These are phyloP conservation scores for Pleoardoris graminearum DNA, from an alignment of 2,329 filamentous ascomycete species.

Conservation along the genomic window DNA sequence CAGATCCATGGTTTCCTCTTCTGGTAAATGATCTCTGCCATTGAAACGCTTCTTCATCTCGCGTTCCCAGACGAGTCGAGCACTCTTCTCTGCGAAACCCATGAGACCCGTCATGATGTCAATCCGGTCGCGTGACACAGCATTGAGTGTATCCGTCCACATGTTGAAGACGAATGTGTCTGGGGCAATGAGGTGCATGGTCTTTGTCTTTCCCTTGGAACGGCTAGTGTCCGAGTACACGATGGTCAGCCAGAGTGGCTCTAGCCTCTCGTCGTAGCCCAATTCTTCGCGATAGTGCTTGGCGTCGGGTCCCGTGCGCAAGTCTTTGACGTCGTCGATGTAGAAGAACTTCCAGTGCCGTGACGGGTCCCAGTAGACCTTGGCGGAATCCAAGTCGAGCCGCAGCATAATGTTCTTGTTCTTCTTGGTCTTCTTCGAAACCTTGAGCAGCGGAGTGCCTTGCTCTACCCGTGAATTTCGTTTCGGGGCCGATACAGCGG, in stretches of 20 bases:
- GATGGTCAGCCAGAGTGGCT: conserved; percentile 84
- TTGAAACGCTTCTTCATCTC: conserved; percentile 75
- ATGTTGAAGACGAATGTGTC: conserved; percentile 70
- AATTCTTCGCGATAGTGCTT: conserved; percentile 88
- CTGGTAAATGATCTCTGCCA: conserved; percentile 55
- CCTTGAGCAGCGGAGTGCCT: conserved; percentile 77
- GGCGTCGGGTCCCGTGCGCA: conserved; percentile 80
- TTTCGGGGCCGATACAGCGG: conserved; percentile 64
- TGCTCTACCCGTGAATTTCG: conserved; percentile 76
- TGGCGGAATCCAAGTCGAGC: conserved; percentile 80
- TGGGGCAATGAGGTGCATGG: conserved; percentile 83
- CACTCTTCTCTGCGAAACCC: conserved; percentile 72
- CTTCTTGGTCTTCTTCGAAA: conserved; percentile 80
- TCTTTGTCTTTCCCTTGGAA: conserved; percentile 74
- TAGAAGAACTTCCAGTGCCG: conserved; percentile 84
- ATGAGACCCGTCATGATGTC: conserved; percentile 89
- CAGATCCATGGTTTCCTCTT: conserved; percentile 75
- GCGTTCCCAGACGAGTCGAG: conserved; percentile 81
- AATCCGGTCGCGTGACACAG: conserved; percentile 82
- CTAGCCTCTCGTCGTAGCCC: conserved; percentile 67
- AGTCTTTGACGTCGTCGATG: conserved; percentile 92
- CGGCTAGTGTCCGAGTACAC: conserved; percentile 80
- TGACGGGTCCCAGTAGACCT: conserved; percentile 82
- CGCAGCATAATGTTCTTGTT: conserved; percentile 73
- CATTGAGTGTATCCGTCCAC: conserved; percentile 84